These are phyloP conservation scores for Acrocalymma vagum DNA, from an alignment of 2,329 filamentous ascomycete genomes.

Conservation along the genomic window DNA sequence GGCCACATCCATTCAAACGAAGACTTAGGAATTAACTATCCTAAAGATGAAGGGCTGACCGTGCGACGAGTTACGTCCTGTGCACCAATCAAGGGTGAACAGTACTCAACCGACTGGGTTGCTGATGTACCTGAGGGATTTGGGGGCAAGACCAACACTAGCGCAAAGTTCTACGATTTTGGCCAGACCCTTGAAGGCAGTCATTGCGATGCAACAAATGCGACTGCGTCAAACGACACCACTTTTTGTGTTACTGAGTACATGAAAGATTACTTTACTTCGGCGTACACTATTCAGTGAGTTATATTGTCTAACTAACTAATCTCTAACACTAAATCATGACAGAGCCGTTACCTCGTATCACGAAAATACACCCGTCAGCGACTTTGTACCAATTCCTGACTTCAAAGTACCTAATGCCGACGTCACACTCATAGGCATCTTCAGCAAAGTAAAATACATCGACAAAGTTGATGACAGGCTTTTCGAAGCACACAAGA, in stretches of 20 bases:
- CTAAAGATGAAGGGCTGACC: slow-evolving; percentile 12
- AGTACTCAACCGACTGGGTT: slow-evolving; percentile 23
- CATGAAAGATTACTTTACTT: slow-evolving; percentile 18
- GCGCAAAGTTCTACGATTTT: slow-evolving; percentile 25
- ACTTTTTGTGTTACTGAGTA: slow-evolving; percentile 27
- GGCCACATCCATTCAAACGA: slow-evolving; percentile 22
- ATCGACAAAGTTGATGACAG: slow-evolving; percentile 16
- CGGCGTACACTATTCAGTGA: slow-evolving; percentile 23
- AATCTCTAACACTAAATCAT: background rate
- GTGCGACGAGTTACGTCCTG: slow-evolving; percentile 28
- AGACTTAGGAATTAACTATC: slow-evolving; percentile 28
- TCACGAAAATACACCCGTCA: slow-evolving; percentile 15
- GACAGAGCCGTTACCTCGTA: slow-evolving; percentile 17
- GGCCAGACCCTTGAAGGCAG: slow-evolving; percentile 10
- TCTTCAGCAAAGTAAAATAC: slow-evolving; percentile 25
- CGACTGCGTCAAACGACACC: slow-evolving; percentile 1
- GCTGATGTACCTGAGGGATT: slow-evolving; percentile 16
- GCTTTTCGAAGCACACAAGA: slow-evolving; percentile 21
- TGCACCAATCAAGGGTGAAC: slow-evolving; percentile 19
- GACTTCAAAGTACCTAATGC: slow-evolving; percentile 23
- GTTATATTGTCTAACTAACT: slow-evolving; percentile 1
- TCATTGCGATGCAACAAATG: slow-evolving; percentile 17
- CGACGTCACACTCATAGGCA: slow-evolving; percentile 26
- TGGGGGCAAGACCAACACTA: slow-evolving; percentile 15
- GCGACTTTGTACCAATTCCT: slow-evolving; percentile 24